Percentiles rank a stretch among this genome's conserved stretches.
phyloP scores from a whole-genome alignment of 352 stramenopile genomes.

The Chrysophaeum taylorii region DNA sequence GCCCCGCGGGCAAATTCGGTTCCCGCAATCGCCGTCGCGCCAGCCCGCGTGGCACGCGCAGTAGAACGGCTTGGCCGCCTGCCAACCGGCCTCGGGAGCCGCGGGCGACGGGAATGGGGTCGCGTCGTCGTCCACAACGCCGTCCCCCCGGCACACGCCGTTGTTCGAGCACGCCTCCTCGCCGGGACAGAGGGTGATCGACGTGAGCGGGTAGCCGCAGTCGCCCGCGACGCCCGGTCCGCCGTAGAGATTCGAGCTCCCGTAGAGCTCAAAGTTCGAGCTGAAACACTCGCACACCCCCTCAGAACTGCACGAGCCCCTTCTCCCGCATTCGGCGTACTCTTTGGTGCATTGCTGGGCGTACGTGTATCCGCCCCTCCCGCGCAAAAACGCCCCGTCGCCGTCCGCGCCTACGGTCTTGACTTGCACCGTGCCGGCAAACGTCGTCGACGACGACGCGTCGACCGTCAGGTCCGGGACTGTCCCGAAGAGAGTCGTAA shows the following conservation, averaged over 20 bases:
- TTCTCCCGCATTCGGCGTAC: constrained; percentile 26
- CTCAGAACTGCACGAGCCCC: constrained; percentile 31
- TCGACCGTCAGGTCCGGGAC: constrained; percentile 21
- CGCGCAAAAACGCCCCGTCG: neutral
- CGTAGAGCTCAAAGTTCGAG: constrained; percentile 1
- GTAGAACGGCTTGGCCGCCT: constrained; percentile 14
- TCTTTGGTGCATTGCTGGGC: constrained; percentile 30
- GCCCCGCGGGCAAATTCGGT: constrained; percentile 27
- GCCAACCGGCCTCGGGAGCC: neutral
- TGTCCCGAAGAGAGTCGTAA: constrained; percentile 29
- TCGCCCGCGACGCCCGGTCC: constrained; percentile 19
- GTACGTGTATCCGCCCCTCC: neutral
- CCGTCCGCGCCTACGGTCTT: constrained; percentile 9
- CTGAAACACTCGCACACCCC: constrained; percentile 36
- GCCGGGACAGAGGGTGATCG: constrained; percentile 30
- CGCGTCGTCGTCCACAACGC: neutral
- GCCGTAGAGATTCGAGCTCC: neutral
- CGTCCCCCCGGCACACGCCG: constrained; percentile 46
- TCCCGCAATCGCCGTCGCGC: constrained; percentile 14
- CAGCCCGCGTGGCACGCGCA: constrained; percentile 29
- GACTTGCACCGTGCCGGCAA: constrained; percentile 12
- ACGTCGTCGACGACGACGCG: constrained; percentile 10
- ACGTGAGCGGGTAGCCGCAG: constrained; percentile 27
- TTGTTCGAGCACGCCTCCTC: constrained; percentile 56
- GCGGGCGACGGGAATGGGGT: neutral